Conservation (phyloP, 768 basidiomycete genomes). For the Pseudohyphozyma bogoriensis region DNA sequence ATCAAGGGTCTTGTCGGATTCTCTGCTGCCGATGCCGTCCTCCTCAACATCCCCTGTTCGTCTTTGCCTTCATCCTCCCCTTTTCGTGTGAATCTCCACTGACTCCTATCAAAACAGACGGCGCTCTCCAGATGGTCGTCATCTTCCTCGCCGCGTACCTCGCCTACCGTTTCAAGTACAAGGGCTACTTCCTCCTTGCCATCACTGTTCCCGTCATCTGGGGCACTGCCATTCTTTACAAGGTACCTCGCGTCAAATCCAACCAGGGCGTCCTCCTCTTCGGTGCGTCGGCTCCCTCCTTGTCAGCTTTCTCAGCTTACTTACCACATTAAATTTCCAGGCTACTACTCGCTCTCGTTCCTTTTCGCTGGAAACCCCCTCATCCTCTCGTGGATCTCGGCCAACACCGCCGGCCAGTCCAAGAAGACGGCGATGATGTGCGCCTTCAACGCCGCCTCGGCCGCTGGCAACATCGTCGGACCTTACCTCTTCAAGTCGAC, state of each 20-base stretch:
- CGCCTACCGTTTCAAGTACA: conserved; percentile 31
- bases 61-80: not conserved
- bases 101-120: conserved; percentile 13
- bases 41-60: not conserved
- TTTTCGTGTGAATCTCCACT: too few species aligned
- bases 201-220: conserved; percentile 31
- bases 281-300: too few species aligned
- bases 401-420: not conserved
- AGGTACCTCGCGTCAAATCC: conserved; percentile 10
- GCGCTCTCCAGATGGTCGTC: conserved; percentile 33
- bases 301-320: too few species aligned
- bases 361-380: conserved; percentile 5
- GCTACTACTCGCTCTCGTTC: conserved; percentile 29
- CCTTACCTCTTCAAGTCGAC: not conserved
- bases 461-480: not conserved
- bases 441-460: not conserved
- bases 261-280: conserved; percentile 32
- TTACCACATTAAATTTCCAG: too few species aligned
- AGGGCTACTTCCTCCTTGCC: conserved; percentile 28
- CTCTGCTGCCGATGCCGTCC: not conserved
- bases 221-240: conserved; percentile 34
- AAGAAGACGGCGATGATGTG: not conserved
- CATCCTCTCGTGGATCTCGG: conserved; percentile 4
- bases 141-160: conserved; percentile 31
- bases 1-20: conserved; percentile 23